phyloP scores from a whole-genome alignment of 495 filamentous ascomycete species.

The Penicilliopsis zonata region DNA sequence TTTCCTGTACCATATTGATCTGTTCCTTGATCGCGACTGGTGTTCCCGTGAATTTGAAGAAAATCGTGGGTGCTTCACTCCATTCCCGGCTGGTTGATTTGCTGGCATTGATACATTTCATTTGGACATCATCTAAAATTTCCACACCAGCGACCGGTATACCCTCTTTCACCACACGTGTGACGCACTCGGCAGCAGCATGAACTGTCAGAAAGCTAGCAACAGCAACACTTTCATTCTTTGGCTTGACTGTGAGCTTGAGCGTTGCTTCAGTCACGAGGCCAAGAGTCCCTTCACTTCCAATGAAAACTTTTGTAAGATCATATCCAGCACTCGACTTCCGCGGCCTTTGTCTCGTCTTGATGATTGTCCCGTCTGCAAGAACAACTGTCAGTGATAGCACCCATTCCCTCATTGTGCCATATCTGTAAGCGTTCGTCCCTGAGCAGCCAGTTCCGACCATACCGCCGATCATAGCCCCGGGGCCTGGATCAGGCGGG shows the following conservation, averaged over 20 bases:
- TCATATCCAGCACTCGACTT: constrained; percentile 60
- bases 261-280: constrained; percentile 53
- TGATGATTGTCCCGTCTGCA: constrained; percentile 53
- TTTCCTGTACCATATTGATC: constrained; percentile 41
- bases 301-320: constrained; percentile 50
- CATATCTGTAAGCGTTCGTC: constrained; percentile 57
- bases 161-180: constrained; percentile 46
- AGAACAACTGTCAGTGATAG: constrained; percentile 50
- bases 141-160: constrained; percentile 54
- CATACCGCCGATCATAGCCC: constrained; percentile 60
- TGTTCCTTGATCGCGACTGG: constrained; percentile 46
- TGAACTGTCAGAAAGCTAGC: constrained; percentile 46
- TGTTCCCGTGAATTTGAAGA: constrained; percentile 57
- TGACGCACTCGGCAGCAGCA: constrained; percentile 46
- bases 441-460: constrained; percentile 54
- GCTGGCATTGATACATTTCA: constrained; percentile 52
- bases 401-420: constrained; percentile 62
- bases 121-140: constrained; percentile 53
- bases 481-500: constrained; percentile 54
- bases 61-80: constrained; percentile 51
- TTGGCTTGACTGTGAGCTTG: constrained; percentile 50
- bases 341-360: constrained; percentile 51
- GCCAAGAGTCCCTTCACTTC: constrained; percentile 53
- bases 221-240: constrained; percentile 50
- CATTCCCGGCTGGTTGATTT: constrained; percentile 41